Conservation (phyloP, 2,329 filamentous ascomycete species). For the Zasmidium angulare region DNA sequence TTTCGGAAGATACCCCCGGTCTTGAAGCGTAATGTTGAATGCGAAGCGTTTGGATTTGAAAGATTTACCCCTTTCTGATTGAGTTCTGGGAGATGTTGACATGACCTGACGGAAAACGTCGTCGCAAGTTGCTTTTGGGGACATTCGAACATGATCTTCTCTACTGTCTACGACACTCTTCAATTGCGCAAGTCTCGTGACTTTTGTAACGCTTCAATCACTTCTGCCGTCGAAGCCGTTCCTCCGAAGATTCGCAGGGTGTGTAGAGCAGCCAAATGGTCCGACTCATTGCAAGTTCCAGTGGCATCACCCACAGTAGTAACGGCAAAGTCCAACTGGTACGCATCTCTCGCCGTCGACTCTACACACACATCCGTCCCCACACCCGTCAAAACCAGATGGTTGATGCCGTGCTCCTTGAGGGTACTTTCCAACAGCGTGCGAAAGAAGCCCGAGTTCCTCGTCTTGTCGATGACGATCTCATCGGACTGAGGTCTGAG, state of each 20-base stretch:
- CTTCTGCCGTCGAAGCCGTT: background rate
- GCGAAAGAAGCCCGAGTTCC: constrained; percentile 12
- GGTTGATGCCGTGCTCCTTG: constrained; percentile 6
- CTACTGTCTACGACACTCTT: background rate
- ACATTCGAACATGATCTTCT: no score
- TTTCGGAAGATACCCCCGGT: no score
- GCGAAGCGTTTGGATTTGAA: no score
- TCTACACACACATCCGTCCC: constrained; percentile 17
- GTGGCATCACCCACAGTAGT: constrained; percentile 11
- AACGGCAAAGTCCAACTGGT: constrained; percentile 4
- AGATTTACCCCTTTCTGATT: no score
- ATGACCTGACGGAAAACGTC: no score
- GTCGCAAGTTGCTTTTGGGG: no score
- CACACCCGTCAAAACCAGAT: constrained; percentile 14
- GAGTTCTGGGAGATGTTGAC: no score
- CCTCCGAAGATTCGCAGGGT: background rate
- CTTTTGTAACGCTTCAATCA: background rate
- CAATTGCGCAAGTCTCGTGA: background rate
- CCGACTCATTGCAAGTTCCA: background rate
- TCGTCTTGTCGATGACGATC: constrained; percentile 10
- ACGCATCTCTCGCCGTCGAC: constrained; percentile 13
- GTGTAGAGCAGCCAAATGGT: background rate
- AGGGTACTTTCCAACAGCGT: constrained; percentile 9
- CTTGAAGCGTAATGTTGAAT: no score
- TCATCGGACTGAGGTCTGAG: constrained; percentile 10